phyloP scores from a whole-genome alignment of 768 basidiomycete species.

The Agaricus subrufescens region DNA sequence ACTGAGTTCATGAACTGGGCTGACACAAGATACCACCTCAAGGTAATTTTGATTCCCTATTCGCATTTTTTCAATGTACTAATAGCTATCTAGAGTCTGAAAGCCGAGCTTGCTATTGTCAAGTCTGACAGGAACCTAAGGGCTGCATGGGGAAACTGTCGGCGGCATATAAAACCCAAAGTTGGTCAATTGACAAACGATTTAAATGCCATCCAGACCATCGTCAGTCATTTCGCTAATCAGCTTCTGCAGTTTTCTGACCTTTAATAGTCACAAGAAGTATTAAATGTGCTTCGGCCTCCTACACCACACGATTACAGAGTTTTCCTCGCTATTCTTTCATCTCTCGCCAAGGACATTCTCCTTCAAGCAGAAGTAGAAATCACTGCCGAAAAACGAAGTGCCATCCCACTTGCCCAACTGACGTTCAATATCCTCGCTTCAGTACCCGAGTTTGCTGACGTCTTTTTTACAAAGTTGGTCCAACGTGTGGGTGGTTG shows the following conservation, averaged over 20 bases:
- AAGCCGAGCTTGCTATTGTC: conserved; percentile 59
- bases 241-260: conserved; percentile 3
- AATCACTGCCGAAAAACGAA: conserved; percentile 81
- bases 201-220: conserved; percentile 48
- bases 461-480: conserved; percentile 80
- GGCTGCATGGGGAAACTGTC: conserved; percentile 58
- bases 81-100: conserved; percentile 44
- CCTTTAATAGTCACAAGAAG: conserved; percentile 31
- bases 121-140: conserved; percentile 54
- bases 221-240: conserved; percentile 47
- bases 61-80: too few relatives aligned
- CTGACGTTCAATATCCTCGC: conserved; percentile 71
- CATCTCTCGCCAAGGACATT: conserved; percentile 85
- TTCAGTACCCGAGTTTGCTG: conserved; percentile 50
- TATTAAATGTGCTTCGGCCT: conserved; percentile 31
- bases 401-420: conserved; percentile 77
- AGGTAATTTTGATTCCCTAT: too few relatives aligned
- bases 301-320: conserved; percentile 24
- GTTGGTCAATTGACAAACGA: conserved; percentile 86
- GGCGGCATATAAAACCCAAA: conserved; percentile 80
- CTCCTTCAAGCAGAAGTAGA: conserved; percentile 92
- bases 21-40: conserved; percentile 46
- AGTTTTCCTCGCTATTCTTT: conserved; percentile 76
- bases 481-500: conserved; percentile 88
- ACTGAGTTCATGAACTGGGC: conserved; percentile 64